Conservation (phyloP, 495 filamentous ascomycete genomes). For the Amniculicola lignicola region DNA sequence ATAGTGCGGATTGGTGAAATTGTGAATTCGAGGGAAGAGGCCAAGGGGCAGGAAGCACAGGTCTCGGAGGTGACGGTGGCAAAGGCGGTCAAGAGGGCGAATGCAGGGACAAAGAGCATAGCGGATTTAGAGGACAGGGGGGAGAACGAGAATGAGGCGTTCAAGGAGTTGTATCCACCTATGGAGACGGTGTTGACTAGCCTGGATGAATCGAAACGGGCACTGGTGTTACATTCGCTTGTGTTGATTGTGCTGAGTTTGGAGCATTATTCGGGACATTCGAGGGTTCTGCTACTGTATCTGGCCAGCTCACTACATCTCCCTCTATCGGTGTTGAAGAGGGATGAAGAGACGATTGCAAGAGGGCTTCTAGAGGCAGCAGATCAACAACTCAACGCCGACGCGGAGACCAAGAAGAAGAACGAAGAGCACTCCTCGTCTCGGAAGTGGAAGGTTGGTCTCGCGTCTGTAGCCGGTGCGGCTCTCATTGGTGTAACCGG, state of each 20-base stretch:
- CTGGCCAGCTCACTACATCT: constrained; percentile 39
- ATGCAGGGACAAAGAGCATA: constrained; percentile 19
- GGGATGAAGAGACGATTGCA: constrained; percentile 52
- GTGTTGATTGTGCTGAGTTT: constrained; percentile 42
- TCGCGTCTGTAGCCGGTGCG: constrained; percentile 75
- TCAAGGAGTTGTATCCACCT: constrained; percentile 39
- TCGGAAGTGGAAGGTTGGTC: constrained; percentile 75
- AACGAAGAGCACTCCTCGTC: constrained; percentile 61
- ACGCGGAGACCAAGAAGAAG: constrained; percentile 64
- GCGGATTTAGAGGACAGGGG: constrained; percentile 27
- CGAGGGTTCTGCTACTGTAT: constrained; percentile 40
- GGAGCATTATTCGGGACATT: constrained; percentile 43
- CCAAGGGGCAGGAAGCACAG: constrained; percentile 31
- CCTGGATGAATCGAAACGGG: constrained; percentile 34
- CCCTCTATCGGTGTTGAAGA: constrained; percentile 33
- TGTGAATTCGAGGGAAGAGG: constrained; percentile 56
- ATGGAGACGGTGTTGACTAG: constrained; percentile 31
- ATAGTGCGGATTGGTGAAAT: constrained; percentile 62
- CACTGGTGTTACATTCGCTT: constrained; percentile 40
- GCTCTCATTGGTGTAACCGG: constrained; percentile 79
- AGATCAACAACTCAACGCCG: constrained; percentile 57
- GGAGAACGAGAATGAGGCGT: constrained; percentile 28
- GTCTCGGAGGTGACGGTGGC: constrained; percentile 13
- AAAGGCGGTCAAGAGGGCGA: constrained; percentile 6
- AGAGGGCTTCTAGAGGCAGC: constrained; percentile 70